Evolutionary conservation across 2,329 filamentous ascomycete species (phyloP).

Genomic region (Colletotrichum tropicale): DNA sequence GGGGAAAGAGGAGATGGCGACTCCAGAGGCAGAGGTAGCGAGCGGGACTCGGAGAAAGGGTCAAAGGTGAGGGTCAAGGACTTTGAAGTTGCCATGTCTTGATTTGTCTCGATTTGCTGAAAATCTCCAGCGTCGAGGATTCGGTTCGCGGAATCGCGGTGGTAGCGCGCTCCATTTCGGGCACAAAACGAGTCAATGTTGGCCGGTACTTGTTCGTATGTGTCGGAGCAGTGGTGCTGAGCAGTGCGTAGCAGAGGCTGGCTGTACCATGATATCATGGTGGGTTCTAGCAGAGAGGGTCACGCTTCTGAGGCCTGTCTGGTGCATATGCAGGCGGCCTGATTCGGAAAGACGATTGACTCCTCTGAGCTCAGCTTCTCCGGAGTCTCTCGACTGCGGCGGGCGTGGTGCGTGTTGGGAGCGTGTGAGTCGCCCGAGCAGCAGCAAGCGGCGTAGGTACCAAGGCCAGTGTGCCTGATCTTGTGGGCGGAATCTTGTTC

Average conservation of each 20-base stretch:
- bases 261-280: slow-evolving; percentile 21
- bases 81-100: background rate
- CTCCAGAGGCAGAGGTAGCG: background rate
- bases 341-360: slow-evolving; percentile 12
- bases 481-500: background rate
- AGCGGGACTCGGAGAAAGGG: slow-evolving; percentile 7
- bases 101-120: background rate
- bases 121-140: background rate
- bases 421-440: background rate
- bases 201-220: slow-evolving; percentile 11
- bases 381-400: background rate
- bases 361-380: background rate
- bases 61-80: background rate
- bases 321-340: slow-evolving; percentile 16
- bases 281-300: slow-evolving; percentile 6
- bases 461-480: background rate
- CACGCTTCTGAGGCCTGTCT: slow-evolving; percentile 9
- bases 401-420: background rate
- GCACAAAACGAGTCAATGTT: slow-evolving; percentile 9
- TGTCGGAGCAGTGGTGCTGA: background rate
- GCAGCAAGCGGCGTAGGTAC: background rate
- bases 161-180: background rate
- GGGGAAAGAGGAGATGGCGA: background rate
- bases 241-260: background rate
- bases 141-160: slow-evolving; percentile 4